phyloP scores from a whole-genome alignment of 495 filamentous ascomycete species.

The Apodospora peruviana region DNA sequence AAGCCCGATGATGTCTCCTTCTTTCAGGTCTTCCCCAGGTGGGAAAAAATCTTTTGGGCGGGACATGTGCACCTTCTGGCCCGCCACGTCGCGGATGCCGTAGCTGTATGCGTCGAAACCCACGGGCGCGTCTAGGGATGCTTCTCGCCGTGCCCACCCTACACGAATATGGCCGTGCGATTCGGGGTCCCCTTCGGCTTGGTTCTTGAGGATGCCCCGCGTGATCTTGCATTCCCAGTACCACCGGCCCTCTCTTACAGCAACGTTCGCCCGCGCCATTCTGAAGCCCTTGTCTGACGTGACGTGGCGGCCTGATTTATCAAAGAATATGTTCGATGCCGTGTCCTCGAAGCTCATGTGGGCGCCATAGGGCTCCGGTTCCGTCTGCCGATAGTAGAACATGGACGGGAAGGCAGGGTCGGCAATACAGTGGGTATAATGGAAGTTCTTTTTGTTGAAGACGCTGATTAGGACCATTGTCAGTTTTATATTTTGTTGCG shows the following conservation, averaged over 20 bases:
- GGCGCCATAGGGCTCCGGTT: conserved; percentile 71
- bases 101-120: conserved; percentile 97
- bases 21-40: conserved; percentile 59
- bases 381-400: conserved; percentile 83
- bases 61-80: conserved; percentile 90
- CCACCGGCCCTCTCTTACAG: conserved; percentile 81
- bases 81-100: conserved; percentile 79
- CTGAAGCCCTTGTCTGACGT: conserved; percentile 78
- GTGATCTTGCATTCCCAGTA: conserved; percentile 94
- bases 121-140: conserved; percentile 85
- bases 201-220: conserved; percentile 47
- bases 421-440: conserved; percentile 86
- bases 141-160: conserved; percentile 86
- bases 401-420: conserved; percentile 81
- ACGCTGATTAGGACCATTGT: conserved; percentile 48
- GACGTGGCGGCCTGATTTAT: conserved; percentile 52
- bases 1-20: conserved; percentile 93
- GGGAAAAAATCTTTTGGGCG: conserved; percentile 84
- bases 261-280: conserved; percentile 83
- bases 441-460: conserved; percentile 84
- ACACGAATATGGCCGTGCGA: conserved; percentile 74
- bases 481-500: neutral
- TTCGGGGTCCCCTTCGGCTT: conserved; percentile 31
- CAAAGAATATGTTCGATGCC: conserved; percentile 68
- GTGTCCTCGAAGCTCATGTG: conserved; percentile 90